Evolutionary conservation across 164 flowering plant genomes (phyloP), one percentile per base, ranked within the genome.

Genomic region (Liquidambar formosana): DNA sequence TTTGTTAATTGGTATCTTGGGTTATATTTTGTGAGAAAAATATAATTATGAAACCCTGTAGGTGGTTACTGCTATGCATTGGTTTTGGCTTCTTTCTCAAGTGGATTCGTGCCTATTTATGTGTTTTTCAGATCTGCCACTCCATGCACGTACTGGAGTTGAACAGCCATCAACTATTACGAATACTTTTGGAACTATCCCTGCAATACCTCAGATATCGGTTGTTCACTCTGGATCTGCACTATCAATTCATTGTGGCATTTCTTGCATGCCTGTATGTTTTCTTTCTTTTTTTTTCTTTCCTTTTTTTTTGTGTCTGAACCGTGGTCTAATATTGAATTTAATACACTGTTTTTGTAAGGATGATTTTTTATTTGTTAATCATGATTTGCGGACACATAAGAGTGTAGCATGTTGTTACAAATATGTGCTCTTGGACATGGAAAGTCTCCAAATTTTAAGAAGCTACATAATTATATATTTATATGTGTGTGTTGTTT

Each of bases 211-310:
- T 63, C 91, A 86, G 62, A 80, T 88, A 71, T 87, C 91, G 25
- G 84, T 88, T 78, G 87, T 85, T 63, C 91, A 77, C 51, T 59
- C 83, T 22, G 91, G 92, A 61, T 77, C 86, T 60, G 65, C 88
- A 38, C 80, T 91, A 44, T 84, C 92, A 41, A 68, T 92, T 76
- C 95, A 90, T 73, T 89, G 87, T 84, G 97, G 97, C 70, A 90
- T 92, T 65, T 92, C 96, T 51, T 86, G 83, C 78, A 79, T 92
- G 82, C 97, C 97, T 58, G 92, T 69, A 54, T 66, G 43, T 18
- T n/a, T n/a, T n/a, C n/a, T n/a, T n/a, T n/a, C n/a, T n/a, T n/a
- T n/a, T n/a, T n/a, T n/a, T n/a, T n/a, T n/a, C n/a, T n/a, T n/a
- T n/a, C n/a, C 26, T 57, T 57, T 8, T 21, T 65, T 43, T 27